A percentile compares a stretch with the other conserved stretches of the same genome.
Conservation (phyloP, 2,329 filamentous ascomycete genomes). For the Diplodia intermedia region DNA sequence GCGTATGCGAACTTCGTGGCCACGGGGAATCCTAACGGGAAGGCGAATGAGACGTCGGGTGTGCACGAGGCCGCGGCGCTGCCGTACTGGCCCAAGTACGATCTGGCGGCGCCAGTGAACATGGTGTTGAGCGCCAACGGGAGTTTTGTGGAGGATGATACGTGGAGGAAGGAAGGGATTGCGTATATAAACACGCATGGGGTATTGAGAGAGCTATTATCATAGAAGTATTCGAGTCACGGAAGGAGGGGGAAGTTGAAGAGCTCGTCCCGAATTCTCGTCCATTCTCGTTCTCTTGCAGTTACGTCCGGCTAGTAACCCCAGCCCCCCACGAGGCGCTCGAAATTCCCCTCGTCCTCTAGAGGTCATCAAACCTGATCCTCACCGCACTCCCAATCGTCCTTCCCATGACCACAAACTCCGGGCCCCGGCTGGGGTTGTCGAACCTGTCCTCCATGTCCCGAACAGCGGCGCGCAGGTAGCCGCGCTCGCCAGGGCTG, state of each 20-base stretch:
- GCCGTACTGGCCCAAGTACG: slow-evolving; percentile 51
- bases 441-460: background rate
- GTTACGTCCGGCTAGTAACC: background rate
- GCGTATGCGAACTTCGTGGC: slow-evolving; percentile 53
- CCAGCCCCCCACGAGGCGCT: too few relatives aligned
- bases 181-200: slow-evolving; percentile 42
- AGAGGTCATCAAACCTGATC: background rate
- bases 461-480: background rate
- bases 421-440: background rate
- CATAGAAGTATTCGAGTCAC: background rate
- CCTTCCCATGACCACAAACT: background rate
- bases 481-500: background rate
- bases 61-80: slow-evolving; percentile 33
- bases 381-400: background rate
- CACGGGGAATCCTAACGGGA: slow-evolving; percentile 49
- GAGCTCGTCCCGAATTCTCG: background rate
- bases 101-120: slow-evolving; percentile 42
- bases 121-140: slow-evolving; percentile 50
- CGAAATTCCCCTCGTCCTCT: background rate
- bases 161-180: slow-evolving; percentile 48
- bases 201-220: slow-evolving; percentile 32
- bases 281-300: background rate
- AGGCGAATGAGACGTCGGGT: slow-evolving; percentile 29
- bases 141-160: slow-evolving; percentile 46
- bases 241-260: background rate